phyloP scores from a whole-genome alignment of 495 filamentous ascomycete species.

The Neohortaea acidophila region DNA sequence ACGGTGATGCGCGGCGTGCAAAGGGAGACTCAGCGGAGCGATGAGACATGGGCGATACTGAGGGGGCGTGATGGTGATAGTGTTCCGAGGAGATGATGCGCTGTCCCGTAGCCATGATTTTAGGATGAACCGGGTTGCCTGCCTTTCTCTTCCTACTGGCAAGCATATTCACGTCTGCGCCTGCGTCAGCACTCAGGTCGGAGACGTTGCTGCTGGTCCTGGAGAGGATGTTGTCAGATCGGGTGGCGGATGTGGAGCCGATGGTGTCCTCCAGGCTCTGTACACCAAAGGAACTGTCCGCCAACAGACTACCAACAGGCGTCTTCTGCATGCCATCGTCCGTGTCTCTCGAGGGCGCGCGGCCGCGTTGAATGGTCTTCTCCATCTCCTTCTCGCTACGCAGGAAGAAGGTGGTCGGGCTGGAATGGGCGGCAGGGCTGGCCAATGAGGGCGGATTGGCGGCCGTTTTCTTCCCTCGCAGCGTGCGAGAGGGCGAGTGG shows the following conservation, averaged over 20 bases:
- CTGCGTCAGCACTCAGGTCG: conserved; percentile 4
- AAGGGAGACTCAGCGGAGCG: conserved; percentile 19
- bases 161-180: conserved; percentile 2
- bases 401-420: conserved; percentile 28
- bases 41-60: conserved; percentile 14
- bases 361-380: conserved; percentile 9
- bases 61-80: conserved; percentile 6
- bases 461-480: conserved; percentile 20
- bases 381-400: conserved; percentile 27
- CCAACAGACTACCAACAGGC: conserved; percentile 2
- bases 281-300: conserved; percentile 43
- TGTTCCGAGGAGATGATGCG: conserved; percentile 16
- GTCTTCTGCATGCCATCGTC: conserved; percentile 1
- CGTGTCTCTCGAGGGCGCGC: conserved; percentile 6
- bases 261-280: conserved; percentile 47
- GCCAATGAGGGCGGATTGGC: conserved; percentile 7
- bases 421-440: conserved; percentile 16
- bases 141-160: conserved; percentile 16
- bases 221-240: conserved; percentile 6
- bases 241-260: conserved; percentile 26
- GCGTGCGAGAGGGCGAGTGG: too few species aligned
- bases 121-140: conserved; percentile 16
- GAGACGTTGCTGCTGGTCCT: conserved; percentile 17
- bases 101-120: conserved; percentile 15
- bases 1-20: conserved; percentile 15